Percentiles rank a stretch among this genome's conserved stretches.
These are phyloP conservation scores for Rhododendron henanense DNA, from an alignment of 148 eudicot species.

Conservation along the genomic window DNA sequence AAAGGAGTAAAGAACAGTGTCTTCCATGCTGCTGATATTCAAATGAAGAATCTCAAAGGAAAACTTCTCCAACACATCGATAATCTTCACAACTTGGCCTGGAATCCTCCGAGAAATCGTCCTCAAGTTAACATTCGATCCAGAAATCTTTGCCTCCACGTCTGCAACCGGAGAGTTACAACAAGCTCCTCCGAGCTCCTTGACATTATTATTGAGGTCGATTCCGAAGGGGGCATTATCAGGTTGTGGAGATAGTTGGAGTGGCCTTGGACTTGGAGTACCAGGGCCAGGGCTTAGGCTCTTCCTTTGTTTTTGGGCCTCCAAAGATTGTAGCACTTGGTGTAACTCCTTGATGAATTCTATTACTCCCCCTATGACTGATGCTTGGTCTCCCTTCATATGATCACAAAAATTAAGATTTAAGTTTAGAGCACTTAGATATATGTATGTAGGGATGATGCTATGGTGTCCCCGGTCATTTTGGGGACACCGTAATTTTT, in stretches of 20 bases:
- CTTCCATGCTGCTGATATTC: constrained; percentile 92
- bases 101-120: constrained; percentile 59
- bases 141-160: constrained; percentile 92
- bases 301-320: constrained; percentile 75
- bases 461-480: too few species aligned
- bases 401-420: neutral
- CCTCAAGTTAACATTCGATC: constrained; percentile 65
- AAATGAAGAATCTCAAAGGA: constrained; percentile 75
- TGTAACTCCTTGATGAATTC: constrained; percentile 92
- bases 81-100: constrained; percentile 65
- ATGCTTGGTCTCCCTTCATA: constrained; percentile 88
- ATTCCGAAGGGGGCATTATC: constrained; percentile 24
- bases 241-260: constrained; percentile 31
- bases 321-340: constrained; percentile 71
- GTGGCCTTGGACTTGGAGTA: constrained; percentile 68
- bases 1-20: constrained; percentile 75
- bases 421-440: too few species aligned
- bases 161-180: constrained; percentile 80
- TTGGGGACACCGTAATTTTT: too few species aligned
- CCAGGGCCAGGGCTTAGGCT: constrained; percentile 73
- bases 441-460: neutral
- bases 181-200: constrained; percentile 72
- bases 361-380: constrained; percentile 87
- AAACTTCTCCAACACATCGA: constrained; percentile 55
- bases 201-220: constrained; percentile 13